A percentile compares a stretch with the other conserved stretches of the same genome.
These are phyloP conservation scores for Termitomyces sp. DNA, from an alignment of 768 basidiomycete species.

Conservation along the genomic window DNA sequence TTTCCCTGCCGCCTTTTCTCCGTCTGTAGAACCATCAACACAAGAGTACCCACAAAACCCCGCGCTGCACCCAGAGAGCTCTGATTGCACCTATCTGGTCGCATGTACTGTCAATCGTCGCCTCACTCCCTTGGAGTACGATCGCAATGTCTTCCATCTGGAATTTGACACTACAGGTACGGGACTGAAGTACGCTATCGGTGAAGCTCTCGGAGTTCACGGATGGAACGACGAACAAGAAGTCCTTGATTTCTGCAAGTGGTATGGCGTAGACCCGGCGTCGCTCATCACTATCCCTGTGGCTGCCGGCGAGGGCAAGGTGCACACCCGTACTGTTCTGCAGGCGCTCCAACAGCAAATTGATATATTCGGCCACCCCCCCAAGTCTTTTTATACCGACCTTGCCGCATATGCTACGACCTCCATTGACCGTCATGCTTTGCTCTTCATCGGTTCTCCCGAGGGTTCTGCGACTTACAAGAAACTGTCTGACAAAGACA, in stretches of 20 bases:
- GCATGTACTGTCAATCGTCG: slow-evolving; percentile 93
- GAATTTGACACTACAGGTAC: slow-evolving; percentile 93
- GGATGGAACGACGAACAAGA: slow-evolving; percentile 96
- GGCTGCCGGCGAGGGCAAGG: slow-evolving; percentile 53
- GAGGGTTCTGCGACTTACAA: slow-evolving; percentile 93
- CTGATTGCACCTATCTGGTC: slow-evolving; percentile 89
- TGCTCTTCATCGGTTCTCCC: slow-evolving; percentile 89
- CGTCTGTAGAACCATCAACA: slow-evolving; percentile 30
- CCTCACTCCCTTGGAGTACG: slow-evolving; percentile 91
- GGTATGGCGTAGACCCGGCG: slow-evolving; percentile 86
- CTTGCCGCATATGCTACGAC: slow-evolving; percentile 71
- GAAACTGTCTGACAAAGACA: slow-evolving; percentile 92
- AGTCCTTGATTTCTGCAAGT: slow-evolving; percentile 81
- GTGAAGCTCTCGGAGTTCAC: slow-evolving; percentile 95
- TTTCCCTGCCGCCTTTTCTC: slow-evolving; percentile 77
- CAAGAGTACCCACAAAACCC: slow-evolving; percentile 57
- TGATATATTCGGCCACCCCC: slow-evolving; percentile 93
- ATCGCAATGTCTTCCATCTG: slow-evolving; percentile 98
- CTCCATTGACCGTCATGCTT: slow-evolving; percentile 67
- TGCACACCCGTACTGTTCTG: slow-evolving; percentile 92
- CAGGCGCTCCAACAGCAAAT: slow-evolving; percentile 96
- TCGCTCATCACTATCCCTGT: slow-evolving; percentile 80
- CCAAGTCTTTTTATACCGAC: slow-evolving; percentile 92
- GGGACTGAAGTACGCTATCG: slow-evolving; percentile 91
- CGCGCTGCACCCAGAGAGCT: slow-evolving; percentile 76